Evolutionary conservation across 352 stramenopile genomes (phyloP).

Genomic region (Phytophthora europaea): DNA sequence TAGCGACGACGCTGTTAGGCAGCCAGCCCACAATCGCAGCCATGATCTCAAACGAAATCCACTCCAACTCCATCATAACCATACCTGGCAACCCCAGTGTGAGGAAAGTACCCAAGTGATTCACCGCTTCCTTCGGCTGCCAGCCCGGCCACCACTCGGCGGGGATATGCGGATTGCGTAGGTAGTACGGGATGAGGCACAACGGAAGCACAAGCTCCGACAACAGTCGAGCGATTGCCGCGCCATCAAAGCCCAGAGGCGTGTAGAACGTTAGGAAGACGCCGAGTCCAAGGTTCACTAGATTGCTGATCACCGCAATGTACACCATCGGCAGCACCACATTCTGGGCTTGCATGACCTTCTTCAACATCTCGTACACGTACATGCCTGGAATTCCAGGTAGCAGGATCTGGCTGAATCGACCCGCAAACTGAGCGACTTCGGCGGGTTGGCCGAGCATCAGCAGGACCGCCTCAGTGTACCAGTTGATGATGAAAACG

Average conservation of each 20-base stretch:
- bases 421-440: slow-evolving; percentile 72
- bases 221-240: slow-evolving; percentile 77
- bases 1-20: slow-evolving; percentile 67
- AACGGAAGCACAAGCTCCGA: slow-evolving; percentile 67
- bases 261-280: slow-evolving; percentile 89
- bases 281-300: slow-evolving; percentile 81
- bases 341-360: slow-evolving; percentile 89
- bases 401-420: slow-evolving; percentile 76
- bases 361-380: slow-evolving; percentile 89
- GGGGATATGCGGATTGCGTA: slow-evolving; percentile 54
- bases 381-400: slow-evolving; percentile 86
- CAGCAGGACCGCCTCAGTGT: slow-evolving; percentile 71
- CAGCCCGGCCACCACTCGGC: slow-evolving; percentile 77
- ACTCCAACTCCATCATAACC: slow-evolving; percentile 85
- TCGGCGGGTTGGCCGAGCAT: slow-evolving; percentile 68
- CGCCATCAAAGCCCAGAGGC: slow-evolving; percentile 77
- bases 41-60: slow-evolving; percentile 88
- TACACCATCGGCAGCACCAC: slow-evolving; percentile 88
- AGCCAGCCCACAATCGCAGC: slow-evolving; percentile 69
- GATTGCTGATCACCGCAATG: slow-evolving; percentile 76
- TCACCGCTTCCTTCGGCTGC: slow-evolving; percentile 57
- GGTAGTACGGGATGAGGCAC: slow-evolving; percentile 73
- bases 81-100: slow-evolving; percentile 72
- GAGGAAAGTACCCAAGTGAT: slow-evolving; percentile 73
- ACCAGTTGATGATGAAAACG: slow-evolving; percentile 81